A percentile compares a stretch with the other conserved stretches of the same genome.
phyloP scores from a whole-genome alignment of 495 filamentous ascomycete genomes.

The Aspergillus haitiensis region DNA sequence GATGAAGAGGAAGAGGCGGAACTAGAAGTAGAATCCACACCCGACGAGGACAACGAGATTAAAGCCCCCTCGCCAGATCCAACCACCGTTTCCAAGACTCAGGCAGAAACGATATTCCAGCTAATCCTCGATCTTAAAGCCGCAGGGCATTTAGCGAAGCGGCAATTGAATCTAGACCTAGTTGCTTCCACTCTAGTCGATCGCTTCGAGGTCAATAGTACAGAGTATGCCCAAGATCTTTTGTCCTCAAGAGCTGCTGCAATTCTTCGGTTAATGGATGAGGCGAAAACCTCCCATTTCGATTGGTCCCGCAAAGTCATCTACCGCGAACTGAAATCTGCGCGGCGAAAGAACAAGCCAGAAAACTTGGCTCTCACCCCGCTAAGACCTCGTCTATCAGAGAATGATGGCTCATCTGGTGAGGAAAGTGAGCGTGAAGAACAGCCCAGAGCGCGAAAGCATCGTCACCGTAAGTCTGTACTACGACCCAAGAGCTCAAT shows the following conservation, averaged over 20 bases:
- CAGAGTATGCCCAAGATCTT: constrained; percentile 41
- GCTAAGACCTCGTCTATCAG: constrained; percentile 29
- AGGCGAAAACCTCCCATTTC: constrained; percentile 38
- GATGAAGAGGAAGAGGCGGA: constrained; percentile 27
- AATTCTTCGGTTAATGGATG: constrained; percentile 40
- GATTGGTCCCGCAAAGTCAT: constrained; percentile 49
- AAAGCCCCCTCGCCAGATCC: constrained; percentile 22
- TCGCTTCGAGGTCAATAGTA: constrained; percentile 33
- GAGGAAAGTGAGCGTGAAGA: constrained; percentile 38
- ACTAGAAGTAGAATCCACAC: constrained; percentile 25
- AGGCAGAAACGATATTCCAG: constrained; percentile 41
- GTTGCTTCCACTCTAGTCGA: constrained; percentile 32
- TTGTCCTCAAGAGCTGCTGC: constrained; percentile 34
- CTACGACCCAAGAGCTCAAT: constrained; percentile 50
- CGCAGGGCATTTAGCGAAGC: constrained; percentile 47
- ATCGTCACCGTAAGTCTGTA: constrained; percentile 50
- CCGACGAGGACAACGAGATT: neutral
- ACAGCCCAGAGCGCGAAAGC: constrained; percentile 27
- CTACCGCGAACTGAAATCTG: constrained; percentile 44
- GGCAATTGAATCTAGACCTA: constrained; percentile 44
- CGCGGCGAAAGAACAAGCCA: constrained; percentile 25
- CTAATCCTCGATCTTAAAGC: constrained; percentile 40
- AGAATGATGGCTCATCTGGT: constrained; percentile 38
- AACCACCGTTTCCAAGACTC: constrained; percentile 34
- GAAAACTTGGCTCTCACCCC: constrained; percentile 38